Percentiles rank a stretch among this genome's conserved stretches.
Evolutionary conservation across 2,329 filamentous ascomycete genomes (phyloP).

Genomic region (Colletotrichum sp.): DNA sequence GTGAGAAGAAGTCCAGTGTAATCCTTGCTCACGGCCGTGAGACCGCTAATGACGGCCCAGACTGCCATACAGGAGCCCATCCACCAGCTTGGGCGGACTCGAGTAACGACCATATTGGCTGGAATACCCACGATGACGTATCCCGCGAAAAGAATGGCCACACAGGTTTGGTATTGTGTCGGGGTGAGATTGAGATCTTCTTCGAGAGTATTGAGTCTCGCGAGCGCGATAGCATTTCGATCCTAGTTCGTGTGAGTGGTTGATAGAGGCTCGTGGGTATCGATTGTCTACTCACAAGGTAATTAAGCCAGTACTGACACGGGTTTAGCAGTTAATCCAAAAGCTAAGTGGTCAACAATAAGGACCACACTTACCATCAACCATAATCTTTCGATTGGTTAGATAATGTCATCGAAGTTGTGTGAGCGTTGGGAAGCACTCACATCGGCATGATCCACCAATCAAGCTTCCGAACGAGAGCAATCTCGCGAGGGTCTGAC

Average conservation of each 20-base stretch:
- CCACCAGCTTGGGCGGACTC: slow-evolving; percentile 12
- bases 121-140: slow-evolving; percentile 33
- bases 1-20: slow-evolving; percentile 29
- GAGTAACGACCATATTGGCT: slow-evolving; percentile 18
- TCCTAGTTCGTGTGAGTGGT: slow-evolving; percentile 23
- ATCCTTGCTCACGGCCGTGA: slow-evolving; percentile 29
- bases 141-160: slow-evolving; percentile 24
- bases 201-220: slow-evolving; percentile 57
- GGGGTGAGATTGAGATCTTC: slow-evolving; percentile 53
- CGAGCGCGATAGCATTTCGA: slow-evolving; percentile 62
- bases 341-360: too few species aligned
- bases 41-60: slow-evolving; percentile 31
- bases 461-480: slow-evolving; percentile 42
- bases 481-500: slow-evolving; percentile 43
- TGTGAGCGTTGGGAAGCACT: background rate
- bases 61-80: slow-evolving; percentile 17
- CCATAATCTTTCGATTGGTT: background rate
- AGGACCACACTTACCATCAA: background rate
- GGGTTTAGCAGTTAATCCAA: background rate
- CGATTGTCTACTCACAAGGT: slow-evolving; percentile 34
- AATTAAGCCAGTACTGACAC: slow-evolving; percentile 25
- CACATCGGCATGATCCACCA: slow-evolving; percentile 37
- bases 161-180: slow-evolving; percentile 13
- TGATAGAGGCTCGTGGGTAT: fast-evolving
- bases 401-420: background rate